A percentile compares a stretch with the other conserved stretches of the same genome.
phyloP scores from a whole-genome alignment of 208 protist species.

The Crithidia fasciculata region DNA sequence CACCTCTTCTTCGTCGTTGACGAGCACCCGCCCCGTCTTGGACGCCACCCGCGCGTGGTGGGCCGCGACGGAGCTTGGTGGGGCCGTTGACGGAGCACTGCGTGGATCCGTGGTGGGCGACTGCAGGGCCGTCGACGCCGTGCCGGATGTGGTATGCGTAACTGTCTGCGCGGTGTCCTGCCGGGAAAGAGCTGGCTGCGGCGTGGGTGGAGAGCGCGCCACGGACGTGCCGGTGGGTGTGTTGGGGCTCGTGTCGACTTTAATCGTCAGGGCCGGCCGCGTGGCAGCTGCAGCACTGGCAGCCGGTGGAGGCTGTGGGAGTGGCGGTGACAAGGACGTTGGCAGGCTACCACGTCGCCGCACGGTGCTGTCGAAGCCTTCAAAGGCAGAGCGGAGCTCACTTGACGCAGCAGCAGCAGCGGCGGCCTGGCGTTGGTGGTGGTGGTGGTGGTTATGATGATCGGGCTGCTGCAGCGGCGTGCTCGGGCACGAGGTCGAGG shows the following conservation, averaged over 20 bases:
- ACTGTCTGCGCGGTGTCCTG: slow-evolving; percentile 7
- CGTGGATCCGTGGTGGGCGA: neutral
- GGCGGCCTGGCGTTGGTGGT: neutral
- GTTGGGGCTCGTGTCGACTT: neutral
- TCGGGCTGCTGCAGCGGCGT: neutral
- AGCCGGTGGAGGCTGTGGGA: neutral
- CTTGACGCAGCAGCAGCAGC: neutral
- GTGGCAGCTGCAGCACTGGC: neutral
- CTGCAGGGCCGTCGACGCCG: neutral
- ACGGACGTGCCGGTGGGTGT: neutral
- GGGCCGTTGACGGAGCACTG: neutral
- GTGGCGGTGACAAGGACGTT: neutral
- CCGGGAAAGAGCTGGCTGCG: neutral
- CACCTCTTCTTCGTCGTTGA: slow-evolving; percentile 40
- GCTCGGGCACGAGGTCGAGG: slow-evolving; percentile 10
- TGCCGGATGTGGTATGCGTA: neutral
- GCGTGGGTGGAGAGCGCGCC: neutral
- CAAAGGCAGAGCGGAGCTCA: slow-evolving; percentile 21
- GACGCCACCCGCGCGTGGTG: slow-evolving; percentile 28
- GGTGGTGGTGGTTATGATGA: neutral
- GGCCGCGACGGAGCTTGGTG: neutral
- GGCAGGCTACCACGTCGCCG: neutral
- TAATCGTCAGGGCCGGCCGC: neutral
- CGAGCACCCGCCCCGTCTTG: slow-evolving; percentile 38
- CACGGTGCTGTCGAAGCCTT: slow-evolving; percentile 22